Percentiles rank a stretch among this genome's conserved stretches.
Evolutionary conservation across 441 rosid species (phyloP).

Genomic region (Brassica hybrid): DNA sequence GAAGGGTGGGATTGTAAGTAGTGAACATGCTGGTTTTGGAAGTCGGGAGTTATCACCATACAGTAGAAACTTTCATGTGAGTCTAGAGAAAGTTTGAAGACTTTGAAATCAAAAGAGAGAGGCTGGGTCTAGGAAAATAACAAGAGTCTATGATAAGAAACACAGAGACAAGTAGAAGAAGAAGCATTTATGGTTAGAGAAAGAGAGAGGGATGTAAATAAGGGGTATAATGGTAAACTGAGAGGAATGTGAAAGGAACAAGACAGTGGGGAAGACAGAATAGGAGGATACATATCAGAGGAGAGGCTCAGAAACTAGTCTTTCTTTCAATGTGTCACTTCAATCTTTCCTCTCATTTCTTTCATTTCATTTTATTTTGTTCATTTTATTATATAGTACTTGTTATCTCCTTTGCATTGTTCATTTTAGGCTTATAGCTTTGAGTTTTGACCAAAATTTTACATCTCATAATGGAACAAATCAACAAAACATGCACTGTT

Average conservation of each 20-base stretch:
- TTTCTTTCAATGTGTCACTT: slow-evolving; percentile 41
- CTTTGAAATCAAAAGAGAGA: neutral
- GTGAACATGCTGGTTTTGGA: slow-evolving; percentile 1
- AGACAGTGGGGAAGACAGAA: slow-evolving; percentile 49
- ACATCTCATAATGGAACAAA: neutral
- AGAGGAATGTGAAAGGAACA: slow-evolving; percentile 54
- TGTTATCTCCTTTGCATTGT: slow-evolving; percentile 14
- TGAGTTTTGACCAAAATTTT: neutral
- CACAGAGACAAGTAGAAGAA: slow-evolving; percentile 17
- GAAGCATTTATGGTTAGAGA: neutral
- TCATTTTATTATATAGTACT: neutral
- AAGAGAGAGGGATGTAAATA: neutral
- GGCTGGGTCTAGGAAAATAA: neutral
- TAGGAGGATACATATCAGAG: slow-evolving; percentile 47
- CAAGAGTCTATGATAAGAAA: neutral
- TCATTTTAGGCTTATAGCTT: slow-evolving; percentile 23
- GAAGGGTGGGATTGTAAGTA: neutral
- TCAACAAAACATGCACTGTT: neutral
- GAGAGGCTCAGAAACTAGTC: slow-evolving; percentile 30
- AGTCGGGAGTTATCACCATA: neutral
- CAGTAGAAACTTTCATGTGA: slow-evolving; percentile 32
- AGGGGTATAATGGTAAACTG: slow-evolving; percentile 34
- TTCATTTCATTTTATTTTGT: neutral
- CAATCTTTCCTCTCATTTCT: slow-evolving; percentile 20
- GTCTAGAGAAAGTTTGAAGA: slow-evolving; percentile 25